A percentile compares a stretch with the other conserved stretches of the same genome.
phyloP scores from a whole-genome alignment of 352 stramenopile species.

The Globisporangium radiosum region DNA sequence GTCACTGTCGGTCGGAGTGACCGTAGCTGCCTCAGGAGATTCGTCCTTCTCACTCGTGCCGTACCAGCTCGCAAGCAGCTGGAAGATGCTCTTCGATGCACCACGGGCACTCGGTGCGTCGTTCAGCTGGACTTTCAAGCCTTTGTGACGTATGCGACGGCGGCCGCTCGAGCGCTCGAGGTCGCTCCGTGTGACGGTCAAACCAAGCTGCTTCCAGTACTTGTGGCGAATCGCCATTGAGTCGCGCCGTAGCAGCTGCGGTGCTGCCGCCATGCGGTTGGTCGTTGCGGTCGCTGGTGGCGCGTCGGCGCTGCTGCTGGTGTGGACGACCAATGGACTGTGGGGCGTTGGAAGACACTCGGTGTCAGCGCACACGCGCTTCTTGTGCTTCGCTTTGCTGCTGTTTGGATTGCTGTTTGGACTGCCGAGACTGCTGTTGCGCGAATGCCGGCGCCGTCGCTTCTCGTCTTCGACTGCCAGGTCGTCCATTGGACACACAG shows the following conservation, averaged over 20 bases:
- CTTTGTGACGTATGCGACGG: slow-evolving; percentile 56
- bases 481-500: slow-evolving; percentile 71
- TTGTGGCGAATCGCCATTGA: slow-evolving; percentile 79
- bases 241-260: slow-evolving; percentile 54
- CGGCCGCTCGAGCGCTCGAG: slow-evolving; percentile 69
- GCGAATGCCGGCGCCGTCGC: slow-evolving; percentile 43
- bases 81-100: slow-evolving; percentile 62
- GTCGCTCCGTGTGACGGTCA: slow-evolving; percentile 74
- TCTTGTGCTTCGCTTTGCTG: slow-evolving; percentile 31
- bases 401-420: slow-evolving; percentile 9
- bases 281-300: neutral
- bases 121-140: slow-evolving; percentile 73
- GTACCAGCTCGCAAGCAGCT: slow-evolving; percentile 82
- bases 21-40: neutral
- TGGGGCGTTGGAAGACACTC: slow-evolving; percentile 48
- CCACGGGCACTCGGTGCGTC: slow-evolving; percentile 35
- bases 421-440: slow-evolving; percentile 14
- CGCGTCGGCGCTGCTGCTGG: slow-evolving; percentile 1
- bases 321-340: slow-evolving; percentile 21
- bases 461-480: slow-evolving; percentile 75
- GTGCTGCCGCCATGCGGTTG: neutral
- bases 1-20: neutral
- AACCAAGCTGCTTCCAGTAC: slow-evolving; percentile 83
- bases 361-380: slow-evolving; percentile 38
- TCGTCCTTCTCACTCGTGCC: slow-evolving; percentile 9